phyloP scores from a whole-genome alignment of 768 basidiomycete species.

The Boletus speciosus region DNA sequence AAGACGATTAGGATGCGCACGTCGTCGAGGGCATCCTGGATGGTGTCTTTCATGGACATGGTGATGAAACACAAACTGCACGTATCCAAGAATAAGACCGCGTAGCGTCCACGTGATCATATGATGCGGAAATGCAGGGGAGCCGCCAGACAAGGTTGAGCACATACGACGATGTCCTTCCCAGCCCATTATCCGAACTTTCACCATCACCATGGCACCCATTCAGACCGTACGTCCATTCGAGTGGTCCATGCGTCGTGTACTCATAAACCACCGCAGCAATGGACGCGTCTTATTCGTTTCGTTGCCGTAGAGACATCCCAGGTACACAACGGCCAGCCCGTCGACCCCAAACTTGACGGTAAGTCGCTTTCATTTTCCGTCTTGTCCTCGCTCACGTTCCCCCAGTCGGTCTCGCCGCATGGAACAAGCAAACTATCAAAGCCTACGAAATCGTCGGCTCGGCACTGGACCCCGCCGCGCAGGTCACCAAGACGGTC shows the following conservation, averaged over 20 bases:
- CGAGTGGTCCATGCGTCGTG: too few species aligned
- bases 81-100: slow-evolving; percentile 9
- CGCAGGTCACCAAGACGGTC: slow-evolving; percentile 58
- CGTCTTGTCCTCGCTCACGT: not conserved
- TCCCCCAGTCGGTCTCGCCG: slow-evolving; percentile 56
- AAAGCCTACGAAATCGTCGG: slow-evolving; percentile 71
- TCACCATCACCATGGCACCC: slow-evolving; percentile 46
- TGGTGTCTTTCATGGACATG: slow-evolving; percentile 39
- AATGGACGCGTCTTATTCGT: slow-evolving; percentile 78
- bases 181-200: not conserved
- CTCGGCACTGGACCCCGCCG: slow-evolving; percentile 61
- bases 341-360: slow-evolving; percentile 63
- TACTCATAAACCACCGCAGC: slow-evolving; percentile 12
- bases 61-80: not conserved
- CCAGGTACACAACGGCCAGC: slow-evolving; percentile 74
- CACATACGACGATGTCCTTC: not conserved
- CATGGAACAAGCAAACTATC: slow-evolving; percentile 50
- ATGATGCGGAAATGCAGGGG: slow-evolving; percentile 17
- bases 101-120: slow-evolving; percentile 31
- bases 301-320: slow-evolving; percentile 76
- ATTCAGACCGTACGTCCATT: slow-evolving; percentile 48
- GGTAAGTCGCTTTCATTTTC: slow-evolving; percentile 35
- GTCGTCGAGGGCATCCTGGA: slow-evolving; percentile 67
- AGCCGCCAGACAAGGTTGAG: slow-evolving; percentile 3
- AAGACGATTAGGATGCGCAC: slow-evolving; percentile 38